Evolutionary conservation across 352 stramenopile genomes (phyloP).

Genomic region (Elongisporangium anandrum): DNA sequence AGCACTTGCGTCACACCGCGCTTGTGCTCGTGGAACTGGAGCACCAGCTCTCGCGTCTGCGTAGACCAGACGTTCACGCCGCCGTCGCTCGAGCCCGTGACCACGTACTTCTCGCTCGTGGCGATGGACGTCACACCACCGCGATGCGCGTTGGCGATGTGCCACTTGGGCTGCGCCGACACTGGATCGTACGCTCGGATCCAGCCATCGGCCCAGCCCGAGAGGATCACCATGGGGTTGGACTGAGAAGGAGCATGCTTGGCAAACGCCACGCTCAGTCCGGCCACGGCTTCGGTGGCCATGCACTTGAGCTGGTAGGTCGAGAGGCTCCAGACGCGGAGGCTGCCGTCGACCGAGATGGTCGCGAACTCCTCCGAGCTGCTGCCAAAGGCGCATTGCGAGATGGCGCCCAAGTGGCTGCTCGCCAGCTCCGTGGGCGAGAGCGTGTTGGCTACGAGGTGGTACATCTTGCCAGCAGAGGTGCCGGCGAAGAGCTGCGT

Average conservation of each 20-base stretch:
- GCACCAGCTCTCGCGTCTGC: conserved; percentile 79
- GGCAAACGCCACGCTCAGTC: conserved; percentile 39
- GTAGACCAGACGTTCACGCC: conserved; percentile 88
- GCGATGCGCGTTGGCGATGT: conserved; percentile 86
- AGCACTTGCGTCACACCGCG: conserved; percentile 73
- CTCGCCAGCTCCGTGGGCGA: conserved; percentile 45
- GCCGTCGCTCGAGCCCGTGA: conserved; percentile 81
- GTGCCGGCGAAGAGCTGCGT: conserved; percentile 60
- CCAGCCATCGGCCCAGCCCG: conserved; percentile 73
- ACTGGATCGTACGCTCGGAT: conserved; percentile 54
- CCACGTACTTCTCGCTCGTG: conserved; percentile 62
- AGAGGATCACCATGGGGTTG: conserved; percentile 30
- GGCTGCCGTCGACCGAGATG: conserved; percentile 61
- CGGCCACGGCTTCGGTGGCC: conserved; percentile 50
- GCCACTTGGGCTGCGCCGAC: conserved; percentile 66
- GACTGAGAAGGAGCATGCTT: conserved; percentile 7
- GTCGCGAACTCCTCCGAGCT: conserved; percentile 63
- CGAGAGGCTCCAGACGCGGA: conserved; percentile 67
- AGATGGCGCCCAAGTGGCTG: conserved; percentile 64
- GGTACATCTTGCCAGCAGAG: conserved; percentile 72
- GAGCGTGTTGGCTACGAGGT: conserved; percentile 46
- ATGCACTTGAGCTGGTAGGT: conserved; percentile 65
- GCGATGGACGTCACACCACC: conserved; percentile 72
- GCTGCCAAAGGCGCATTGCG: conserved; percentile 52
- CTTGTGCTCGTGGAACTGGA: conserved; percentile 91